Conservation (phyloP, 495 filamentous ascomycete species). For the Aspergillus homomorphus region DNA sequence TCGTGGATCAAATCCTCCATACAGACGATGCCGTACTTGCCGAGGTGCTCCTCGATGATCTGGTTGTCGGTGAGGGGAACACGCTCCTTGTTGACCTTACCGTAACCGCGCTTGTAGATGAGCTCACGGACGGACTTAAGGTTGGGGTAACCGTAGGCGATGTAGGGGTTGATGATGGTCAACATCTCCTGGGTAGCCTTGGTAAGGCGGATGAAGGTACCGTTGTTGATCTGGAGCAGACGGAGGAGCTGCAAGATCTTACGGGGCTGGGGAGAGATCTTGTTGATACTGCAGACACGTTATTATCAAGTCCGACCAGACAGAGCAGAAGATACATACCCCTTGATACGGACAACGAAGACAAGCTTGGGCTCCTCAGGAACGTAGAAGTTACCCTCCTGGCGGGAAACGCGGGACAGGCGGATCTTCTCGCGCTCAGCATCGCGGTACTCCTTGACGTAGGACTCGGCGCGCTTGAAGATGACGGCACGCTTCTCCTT, state of each 20-base stretch:
- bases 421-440: conserved; percentile 98
- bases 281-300: conserved; percentile 81
- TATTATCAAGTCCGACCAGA: conserved; percentile 19
- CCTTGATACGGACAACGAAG: conserved; percentile 99
- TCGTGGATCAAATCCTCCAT: conserved; percentile 99
- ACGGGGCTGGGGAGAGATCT: conserved; percentile 99
- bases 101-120: conserved; percentile 99
- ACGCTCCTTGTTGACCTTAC: conserved; percentile 95
- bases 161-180: conserved; percentile 95
- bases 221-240: conserved; percentile 99
- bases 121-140: conserved; percentile 98
- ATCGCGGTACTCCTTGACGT: conserved; percentile 98
- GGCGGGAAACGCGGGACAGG: conserved; percentile 80
- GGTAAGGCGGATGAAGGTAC: conserved; percentile 94
- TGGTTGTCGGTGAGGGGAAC: conserved; percentile 95
- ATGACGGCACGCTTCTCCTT: conserved; percentile 96
- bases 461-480: conserved; percentile 99
- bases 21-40: conserved; percentile 98
- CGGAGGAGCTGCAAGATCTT: conserved; percentile 99
- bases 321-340: conserved; percentile 43
- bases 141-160: conserved; percentile 99
- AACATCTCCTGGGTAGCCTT: conserved; percentile 99
- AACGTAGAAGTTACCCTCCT: conserved; percentile 90
- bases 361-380: conserved; percentile 92
- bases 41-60: conserved; percentile 92